A percentile compares a stretch with the other conserved stretches of the same genome.
Evolutionary conservation across 129 eudicot genomes (phyloP).

Genomic region (Silybum marianum): DNA sequence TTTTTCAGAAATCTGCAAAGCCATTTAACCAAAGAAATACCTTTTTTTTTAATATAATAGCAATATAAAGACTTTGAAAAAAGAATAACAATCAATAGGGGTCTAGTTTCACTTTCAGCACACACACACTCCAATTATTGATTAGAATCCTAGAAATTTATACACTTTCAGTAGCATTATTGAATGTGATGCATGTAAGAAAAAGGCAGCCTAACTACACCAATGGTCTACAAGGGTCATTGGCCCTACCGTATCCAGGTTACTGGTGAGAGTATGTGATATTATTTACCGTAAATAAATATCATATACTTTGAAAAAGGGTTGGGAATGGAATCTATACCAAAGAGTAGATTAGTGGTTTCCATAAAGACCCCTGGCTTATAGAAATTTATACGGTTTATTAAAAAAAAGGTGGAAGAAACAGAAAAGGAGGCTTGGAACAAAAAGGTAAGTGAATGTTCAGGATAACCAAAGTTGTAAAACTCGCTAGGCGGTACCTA

Average conservation of each 20-base stretch:
- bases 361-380: too few relatives aligned
- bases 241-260: not conserved
- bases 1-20: conserved; percentile 33
- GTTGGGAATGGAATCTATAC: not conserved
- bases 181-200: not conserved
- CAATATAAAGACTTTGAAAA: not conserved
- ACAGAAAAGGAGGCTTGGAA: too few relatives aligned
- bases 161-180: not conserved
- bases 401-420: too few relatives aligned
- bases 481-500: too few relatives aligned
- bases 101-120: not conserved
- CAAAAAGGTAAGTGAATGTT: too few relatives aligned
- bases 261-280: not conserved
- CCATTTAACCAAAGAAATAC: not conserved
- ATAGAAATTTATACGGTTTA: too few relatives aligned
- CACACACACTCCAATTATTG: not conserved
- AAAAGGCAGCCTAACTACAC: not conserved
- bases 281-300: not conserved
- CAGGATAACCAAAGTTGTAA: too few relatives aligned
- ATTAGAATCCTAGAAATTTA: not conserved
- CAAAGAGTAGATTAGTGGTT: too few relatives aligned
- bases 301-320: not conserved
- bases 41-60: not conserved
- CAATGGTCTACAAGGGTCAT: not conserved
- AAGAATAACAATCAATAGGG: not conserved